These are phyloP conservation scores for Blepharisma undulans DNA, from an alignment of 169 alveolate genomes.

Conservation along the genomic window DNA sequence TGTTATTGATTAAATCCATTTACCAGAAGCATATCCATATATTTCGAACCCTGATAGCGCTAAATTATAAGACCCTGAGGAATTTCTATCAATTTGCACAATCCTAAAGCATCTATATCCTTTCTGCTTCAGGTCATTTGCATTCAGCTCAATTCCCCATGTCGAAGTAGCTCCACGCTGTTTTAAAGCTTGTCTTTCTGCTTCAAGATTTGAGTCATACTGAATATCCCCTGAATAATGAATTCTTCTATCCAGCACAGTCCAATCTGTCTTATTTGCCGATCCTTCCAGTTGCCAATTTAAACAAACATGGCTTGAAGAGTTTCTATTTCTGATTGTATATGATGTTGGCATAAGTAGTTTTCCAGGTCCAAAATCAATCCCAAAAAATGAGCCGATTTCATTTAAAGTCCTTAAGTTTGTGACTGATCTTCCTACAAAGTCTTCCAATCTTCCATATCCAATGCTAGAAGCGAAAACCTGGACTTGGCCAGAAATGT, in stretches of 20 bases:
- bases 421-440: conserved; percentile 74
- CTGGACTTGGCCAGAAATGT: conserved; percentile 63
- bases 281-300: conserved; percentile 85
- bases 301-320: conserved; percentile 69
- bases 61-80: conserved; percentile 75
- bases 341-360: conserved; percentile 71
- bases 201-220: conserved; percentile 40
- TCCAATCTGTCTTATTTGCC: conserved; percentile 70
- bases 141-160: conserved; percentile 73
- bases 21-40: conserved; percentile 77
- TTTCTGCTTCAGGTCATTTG: conserved; percentile 52
- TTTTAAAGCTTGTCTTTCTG: conserved; percentile 55
- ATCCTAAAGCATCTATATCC: conserved; percentile 82
- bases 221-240: conserved; percentile 44
- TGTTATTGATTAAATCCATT: background rate
- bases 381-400: conserved; percentile 79
- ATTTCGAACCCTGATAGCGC: conserved; percentile 82
- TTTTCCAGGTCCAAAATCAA: conserved; percentile 82
- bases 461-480: conserved; percentile 78
- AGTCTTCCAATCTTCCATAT: conserved; percentile 74
- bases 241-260: conserved; percentile 75
- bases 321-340: conserved; percentile 79
- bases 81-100: conserved; percentile 76
- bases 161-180: conserved; percentile 78
- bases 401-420: conserved; percentile 81